Evolutionary conservation across 768 basidiomycete species (phyloP).

Genomic region (Mrakia frigida): DNA sequence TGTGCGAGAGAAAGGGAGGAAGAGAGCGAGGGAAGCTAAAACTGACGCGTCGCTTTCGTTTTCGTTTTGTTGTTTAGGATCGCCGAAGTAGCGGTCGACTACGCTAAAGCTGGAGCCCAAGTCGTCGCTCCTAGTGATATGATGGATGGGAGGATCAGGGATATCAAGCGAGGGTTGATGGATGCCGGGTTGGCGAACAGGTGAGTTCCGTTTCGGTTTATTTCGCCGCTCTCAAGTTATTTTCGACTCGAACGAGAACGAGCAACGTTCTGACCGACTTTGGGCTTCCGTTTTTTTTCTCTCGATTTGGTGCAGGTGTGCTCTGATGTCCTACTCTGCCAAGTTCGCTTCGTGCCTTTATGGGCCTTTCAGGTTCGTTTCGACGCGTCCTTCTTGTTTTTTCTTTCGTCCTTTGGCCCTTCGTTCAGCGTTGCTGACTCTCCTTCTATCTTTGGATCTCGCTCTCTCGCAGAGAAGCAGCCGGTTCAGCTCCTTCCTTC

Average conservation of each 20-base stretch:
- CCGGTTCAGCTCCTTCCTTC: slow-evolving; percentile 88
- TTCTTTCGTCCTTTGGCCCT: background rate
- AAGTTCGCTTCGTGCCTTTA: slow-evolving; percentile 95
- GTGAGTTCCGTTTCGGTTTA: slow-evolving; percentile 2
- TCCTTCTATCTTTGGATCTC: background rate
- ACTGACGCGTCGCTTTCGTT: background rate
- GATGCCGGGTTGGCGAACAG: slow-evolving; percentile 77
- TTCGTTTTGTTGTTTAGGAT: slow-evolving; percentile 50
- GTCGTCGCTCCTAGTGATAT: slow-evolving; percentile 98
- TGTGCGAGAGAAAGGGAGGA: background rate
- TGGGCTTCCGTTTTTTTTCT: too few relatives aligned
- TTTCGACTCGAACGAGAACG: too few relatives aligned
- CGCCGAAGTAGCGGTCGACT: slow-evolving; percentile 83
- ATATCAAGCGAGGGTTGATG: slow-evolving; percentile 81
- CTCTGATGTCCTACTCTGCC: slow-evolving; percentile 93
- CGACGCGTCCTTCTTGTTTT: background rate
- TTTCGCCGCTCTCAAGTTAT: too few relatives aligned
- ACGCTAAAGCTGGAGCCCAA: slow-evolving; percentile 92
- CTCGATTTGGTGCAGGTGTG: slow-evolving; percentile 48
- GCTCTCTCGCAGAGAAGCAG: slow-evolving; percentile 68
- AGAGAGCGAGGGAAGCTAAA: background rate
- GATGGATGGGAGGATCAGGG: slow-evolving; percentile 94
- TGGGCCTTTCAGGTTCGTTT: slow-evolving; percentile 84
- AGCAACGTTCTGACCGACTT: too few relatives aligned
- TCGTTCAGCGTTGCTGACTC: background rate